A percentile compares a stretch with the other conserved stretches of the same genome.
Evolutionary conservation across 192 early-diverging fungal species (phyloP).

Genomic region (Spizellomyces punctatus): DNA sequence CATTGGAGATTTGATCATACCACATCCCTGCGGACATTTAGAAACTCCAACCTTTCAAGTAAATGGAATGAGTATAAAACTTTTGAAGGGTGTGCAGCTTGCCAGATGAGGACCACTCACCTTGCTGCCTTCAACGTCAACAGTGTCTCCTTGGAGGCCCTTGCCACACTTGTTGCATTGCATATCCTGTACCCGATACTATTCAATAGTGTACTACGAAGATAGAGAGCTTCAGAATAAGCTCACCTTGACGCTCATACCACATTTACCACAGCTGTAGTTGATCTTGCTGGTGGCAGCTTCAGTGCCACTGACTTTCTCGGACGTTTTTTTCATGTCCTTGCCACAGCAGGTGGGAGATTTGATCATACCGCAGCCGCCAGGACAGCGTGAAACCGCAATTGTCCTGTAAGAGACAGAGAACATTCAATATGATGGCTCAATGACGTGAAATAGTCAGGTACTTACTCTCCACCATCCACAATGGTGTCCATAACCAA

Average conservation of each 20-base stretch:
- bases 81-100: background rate
- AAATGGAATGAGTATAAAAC: background rate
- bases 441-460: background rate
- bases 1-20: conserved; percentile 18
- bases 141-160: background rate
- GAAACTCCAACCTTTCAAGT: conserved; percentile 4
- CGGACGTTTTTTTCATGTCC: background rate
- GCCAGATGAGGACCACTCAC: background rate
- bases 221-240: too few species aligned
- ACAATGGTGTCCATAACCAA: conserved; percentile 3
- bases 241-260: background rate
- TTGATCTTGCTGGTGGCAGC: background rate
- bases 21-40: conserved; percentile 8
- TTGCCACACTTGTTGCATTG: conserved; percentile 9
- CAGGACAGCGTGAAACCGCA: background rate
- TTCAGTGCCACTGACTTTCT: too few species aligned
- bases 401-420: background rate
- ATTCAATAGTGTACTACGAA: background rate
- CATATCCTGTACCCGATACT: background rate
- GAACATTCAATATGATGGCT: background rate
- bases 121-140: background rate
- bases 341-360: conserved; percentile 10
- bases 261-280: background rate
- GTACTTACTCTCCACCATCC: conserved; percentile 3
- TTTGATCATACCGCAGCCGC: background rate